Base-by-base conservation (phyloP, 73 alveolate genomes). In the Urostyla sp. region DNA sequence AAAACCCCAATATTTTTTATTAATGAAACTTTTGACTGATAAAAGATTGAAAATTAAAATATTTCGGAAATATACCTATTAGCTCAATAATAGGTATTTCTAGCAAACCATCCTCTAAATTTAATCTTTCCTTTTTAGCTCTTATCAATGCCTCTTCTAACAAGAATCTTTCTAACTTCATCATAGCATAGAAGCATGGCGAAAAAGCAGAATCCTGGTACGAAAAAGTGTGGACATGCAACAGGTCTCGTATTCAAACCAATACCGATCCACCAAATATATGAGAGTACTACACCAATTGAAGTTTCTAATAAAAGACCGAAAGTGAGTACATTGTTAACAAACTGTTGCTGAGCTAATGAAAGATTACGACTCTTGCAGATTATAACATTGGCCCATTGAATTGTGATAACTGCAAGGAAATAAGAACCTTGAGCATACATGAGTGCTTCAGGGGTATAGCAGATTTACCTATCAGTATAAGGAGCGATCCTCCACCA, bases 351-450 rank as follows among this genome's bases (percentile, higher is more conserved):
- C 27, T 84, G 86, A 2, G 85, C 27, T 18, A 72, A 44, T 18
- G 94, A 78, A 11, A 85, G 56, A 53, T 72, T 92, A 60, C 89
- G 89, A 1, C 98, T 91, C 89, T 96, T 92, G 76, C 96, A 88
- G 82, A 91, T 92, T 54, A 92, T 79, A 11, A 94, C 76, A 76
- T 94, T 95, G 7, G 97, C 91, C 88, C 92, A 83, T 83, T 96
- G 94, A 60, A 89, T 90, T 67, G 85, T 51, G 13, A 96, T 95
- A 57, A 90, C 92, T 23, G 98, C 88, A 34, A 92, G 87, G 35
- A 94, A 85, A 72, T 76, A 96, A n/a, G 98, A 96, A n/a, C 97
- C 87, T 55, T 96, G 91, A 45, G 97, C 98, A 83, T 94, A 94
- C 67, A 90, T 94, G 45, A 91, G 58, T 16, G 98, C 99, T 35